Percentiles rank a stretch among this genome's conserved stretches.
Conservation (phyloP, 768 basidiomycete genomes). For the Termitomyces titanicus region DNA sequence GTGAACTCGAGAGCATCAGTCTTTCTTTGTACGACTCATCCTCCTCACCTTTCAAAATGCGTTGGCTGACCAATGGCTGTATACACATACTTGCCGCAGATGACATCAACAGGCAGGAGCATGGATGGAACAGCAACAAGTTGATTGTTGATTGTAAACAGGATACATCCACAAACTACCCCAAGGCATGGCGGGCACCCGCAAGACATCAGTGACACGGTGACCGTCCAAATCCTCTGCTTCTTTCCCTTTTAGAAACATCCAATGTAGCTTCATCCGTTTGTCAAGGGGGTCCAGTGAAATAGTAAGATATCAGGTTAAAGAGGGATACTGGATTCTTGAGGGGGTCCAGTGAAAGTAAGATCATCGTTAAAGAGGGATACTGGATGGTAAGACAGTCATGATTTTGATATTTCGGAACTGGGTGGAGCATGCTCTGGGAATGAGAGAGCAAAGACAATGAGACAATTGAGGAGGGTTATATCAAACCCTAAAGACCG, state of each 20-base stretch:
- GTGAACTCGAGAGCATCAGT: conserved; percentile 68
- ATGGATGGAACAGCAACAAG: conserved; percentile 54
- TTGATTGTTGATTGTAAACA: conserved; percentile 46
- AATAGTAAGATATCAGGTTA: no score
- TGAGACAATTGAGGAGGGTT: no score
- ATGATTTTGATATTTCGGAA: conserved; percentile 54
- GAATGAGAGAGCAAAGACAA: conserved; percentile 76
- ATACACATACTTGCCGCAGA: conserved; percentile 31
- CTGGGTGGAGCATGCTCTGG: conserved; percentile 56
- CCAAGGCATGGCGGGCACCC: conserved; percentile 48
- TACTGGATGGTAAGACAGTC: conserved; percentile 62
- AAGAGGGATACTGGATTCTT: no score
- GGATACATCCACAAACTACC: conserved; percentile 61
- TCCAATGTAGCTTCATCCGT: no score
- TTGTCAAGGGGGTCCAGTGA: no score
- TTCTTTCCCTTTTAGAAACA: conserved; percentile 41
- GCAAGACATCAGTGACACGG: conserved; percentile 37
- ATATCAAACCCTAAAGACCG: no score
- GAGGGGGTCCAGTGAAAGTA: conserved; percentile 53
- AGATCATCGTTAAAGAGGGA: conserved; percentile 59
- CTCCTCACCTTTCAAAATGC: conserved; percentile 32
- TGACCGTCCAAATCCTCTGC: conserved; percentile 57
- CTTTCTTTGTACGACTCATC: conserved; percentile 44
- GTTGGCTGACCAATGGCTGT: conserved; percentile 31
- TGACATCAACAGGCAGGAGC: conserved; percentile 47